A percentile compares a stretch with the other conserved stretches of the same genome.
Conservation (phyloP, 106 monocot genomes). For the Allium cepa region DNA sequence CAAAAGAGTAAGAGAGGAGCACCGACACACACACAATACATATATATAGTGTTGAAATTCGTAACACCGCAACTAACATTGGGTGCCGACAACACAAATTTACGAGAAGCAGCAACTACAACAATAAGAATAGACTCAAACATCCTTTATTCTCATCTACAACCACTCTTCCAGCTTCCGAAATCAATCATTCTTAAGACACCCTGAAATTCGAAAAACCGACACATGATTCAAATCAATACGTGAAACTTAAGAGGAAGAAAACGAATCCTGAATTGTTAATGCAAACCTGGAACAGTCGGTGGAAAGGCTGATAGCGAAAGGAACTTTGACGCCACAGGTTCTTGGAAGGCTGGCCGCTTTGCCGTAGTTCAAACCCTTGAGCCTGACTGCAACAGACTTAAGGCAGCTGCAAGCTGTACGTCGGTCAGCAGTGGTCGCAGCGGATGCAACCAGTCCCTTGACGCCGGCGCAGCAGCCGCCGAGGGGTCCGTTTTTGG, state of each 20-base stretch:
- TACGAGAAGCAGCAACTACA: no score
- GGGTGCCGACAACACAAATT: no score
- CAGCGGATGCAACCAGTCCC: background rate
- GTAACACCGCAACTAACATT: background rate
- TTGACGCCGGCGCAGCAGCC: constrained; percentile 1
- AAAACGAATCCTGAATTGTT: background rate
- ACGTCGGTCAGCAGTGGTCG: constrained; percentile 2
- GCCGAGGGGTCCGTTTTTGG: no score
- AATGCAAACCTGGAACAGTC: constrained; percentile 4
- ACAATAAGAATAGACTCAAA: background rate
- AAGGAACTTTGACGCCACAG: background rate
- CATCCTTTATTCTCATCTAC: background rate
- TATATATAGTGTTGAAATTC: background rate
- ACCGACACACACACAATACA: no score
- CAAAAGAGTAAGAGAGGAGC: no score
- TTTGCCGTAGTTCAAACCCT: background rate
- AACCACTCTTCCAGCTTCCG: no score
- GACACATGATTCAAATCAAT: background rate
- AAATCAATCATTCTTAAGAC: background rate
- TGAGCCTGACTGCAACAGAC: background rate
- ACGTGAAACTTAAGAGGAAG: background rate
- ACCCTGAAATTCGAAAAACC: background rate
- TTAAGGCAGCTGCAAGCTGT: background rate
- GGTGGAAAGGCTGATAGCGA: background rate
- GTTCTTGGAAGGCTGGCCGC: background rate